phyloP scores from a whole-genome alignment of 1,139 yeast species.

The Geotrichum restrictum region DNA sequence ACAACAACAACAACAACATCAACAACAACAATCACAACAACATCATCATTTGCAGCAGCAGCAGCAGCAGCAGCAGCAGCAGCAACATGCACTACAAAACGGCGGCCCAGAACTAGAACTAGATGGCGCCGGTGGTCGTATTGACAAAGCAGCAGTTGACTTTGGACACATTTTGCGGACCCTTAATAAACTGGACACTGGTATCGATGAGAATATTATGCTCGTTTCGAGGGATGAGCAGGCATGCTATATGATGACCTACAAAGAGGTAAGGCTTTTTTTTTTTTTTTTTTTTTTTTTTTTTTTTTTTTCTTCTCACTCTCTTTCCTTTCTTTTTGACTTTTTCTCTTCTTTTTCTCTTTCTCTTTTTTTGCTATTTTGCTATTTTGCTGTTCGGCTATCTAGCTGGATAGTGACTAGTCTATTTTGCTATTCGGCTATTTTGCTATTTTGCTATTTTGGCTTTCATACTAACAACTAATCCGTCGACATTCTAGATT shows the following conservation, averaged over 20 bases:
- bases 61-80: too few species aligned
- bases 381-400: too few species aligned
- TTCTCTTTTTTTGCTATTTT: too few species aligned
- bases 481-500: conserved; percentile 37
- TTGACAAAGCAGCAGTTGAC: conserved; percentile 62
- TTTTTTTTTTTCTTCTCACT: too few species aligned
- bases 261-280: conserved; percentile 54
- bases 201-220: conserved; percentile 75
- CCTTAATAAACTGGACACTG: conserved; percentile 88
- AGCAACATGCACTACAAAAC: too few species aligned
- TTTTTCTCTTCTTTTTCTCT: too few species aligned
- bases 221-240: conserved; percentile 80
- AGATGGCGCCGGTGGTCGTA: not conserved
- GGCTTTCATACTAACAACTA: not conserved
- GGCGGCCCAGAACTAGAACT: too few species aligned
- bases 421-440: not conserved
- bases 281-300: too few species aligned
- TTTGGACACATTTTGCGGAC: conserved; percentile 74
- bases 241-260: conserved; percentile 73
- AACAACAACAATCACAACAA: conserved; percentile 44
- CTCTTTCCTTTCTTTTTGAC: not conserved
- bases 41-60: too few species aligned
- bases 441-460: not conserved
- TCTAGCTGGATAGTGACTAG: too few species aligned
- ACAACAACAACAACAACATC: conserved; percentile 74